phyloP scores from a whole-genome alignment of 805 yeast genomes.

The Wickerhamomyces mucosus region DNA sequence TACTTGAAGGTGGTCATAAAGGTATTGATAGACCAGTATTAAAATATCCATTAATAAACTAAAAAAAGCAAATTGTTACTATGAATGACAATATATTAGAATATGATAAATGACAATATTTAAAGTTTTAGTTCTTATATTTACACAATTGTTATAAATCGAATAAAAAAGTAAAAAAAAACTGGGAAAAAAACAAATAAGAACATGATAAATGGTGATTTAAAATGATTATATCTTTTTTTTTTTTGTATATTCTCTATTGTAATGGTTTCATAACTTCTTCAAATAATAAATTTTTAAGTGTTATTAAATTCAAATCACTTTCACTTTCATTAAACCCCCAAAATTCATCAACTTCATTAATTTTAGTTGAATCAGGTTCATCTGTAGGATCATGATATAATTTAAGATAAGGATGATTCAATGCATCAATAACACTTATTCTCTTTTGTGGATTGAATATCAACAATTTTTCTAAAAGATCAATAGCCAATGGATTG shows the following conservation, averaged over 20 bases:
- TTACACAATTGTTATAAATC: too few species aligned
- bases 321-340: conserved; percentile 39
- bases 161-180: too few species aligned
- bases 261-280: conserved; percentile 56
- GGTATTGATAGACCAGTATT: conserved; percentile 23
- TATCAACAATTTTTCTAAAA: conserved; percentile 58
- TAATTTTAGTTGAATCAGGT: conserved; percentile 34
- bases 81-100: too few species aligned
- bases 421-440: conserved; percentile 63
- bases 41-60: background rate
- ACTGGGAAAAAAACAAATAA: too few species aligned
- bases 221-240: too few species aligned
- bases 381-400: conserved; percentile 72
- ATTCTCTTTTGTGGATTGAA: conserved; percentile 71
- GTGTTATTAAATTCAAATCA: conserved; percentile 60
- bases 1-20: conserved; percentile 27
- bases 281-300: conserved; percentile 68
- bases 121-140: too few species aligned
- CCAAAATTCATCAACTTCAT: conserved; percentile 28
- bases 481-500: conserved; percentile 44
- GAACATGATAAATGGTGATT: too few species aligned
- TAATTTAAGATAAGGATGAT: conserved; percentile 59
- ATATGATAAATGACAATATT: too few species aligned
- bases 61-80: too few species aligned
- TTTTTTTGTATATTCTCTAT: too few species aligned